Conservation (phyloP, 495 filamentous ascomycete genomes). For the Tuber brumale region DNA sequence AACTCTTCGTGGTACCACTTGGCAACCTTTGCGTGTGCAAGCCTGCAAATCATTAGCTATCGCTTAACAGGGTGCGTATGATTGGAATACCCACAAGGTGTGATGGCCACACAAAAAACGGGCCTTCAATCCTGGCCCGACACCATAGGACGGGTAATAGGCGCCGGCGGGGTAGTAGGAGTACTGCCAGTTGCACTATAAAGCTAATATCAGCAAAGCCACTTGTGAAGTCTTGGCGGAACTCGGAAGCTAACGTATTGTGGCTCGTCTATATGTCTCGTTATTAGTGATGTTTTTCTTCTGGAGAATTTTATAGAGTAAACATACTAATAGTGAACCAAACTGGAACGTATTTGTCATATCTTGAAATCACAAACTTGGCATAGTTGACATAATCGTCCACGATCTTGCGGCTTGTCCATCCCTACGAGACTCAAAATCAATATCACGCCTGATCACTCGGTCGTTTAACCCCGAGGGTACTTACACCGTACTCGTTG, state of each 20-base stretch:
- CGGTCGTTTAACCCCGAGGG: not conserved
- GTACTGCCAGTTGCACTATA: slow-evolving; percentile 44
- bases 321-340: slow-evolving; percentile 46
- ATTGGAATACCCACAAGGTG: slow-evolving; percentile 34
- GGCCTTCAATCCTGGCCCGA: slow-evolving; percentile 29
- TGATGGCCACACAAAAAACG: slow-evolving; percentile 45
- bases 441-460: slow-evolving; percentile 21
- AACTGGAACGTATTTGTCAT: slow-evolving; percentile 45
- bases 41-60: slow-evolving; percentile 11
- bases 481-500: slow-evolving; percentile 46
- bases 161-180: slow-evolving; percentile 41
- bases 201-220: slow-evolving; percentile 8
- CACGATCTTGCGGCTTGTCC: slow-evolving; percentile 44
- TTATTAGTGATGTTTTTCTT: slow-evolving; percentile 24
- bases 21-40: slow-evolving; percentile 45
- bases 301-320: slow-evolving; percentile 15
- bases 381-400: slow-evolving; percentile 47
- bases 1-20: slow-evolving; percentile 47
- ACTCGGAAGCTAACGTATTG: slow-evolving; percentile 36
- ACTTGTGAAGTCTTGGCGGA: not conserved
- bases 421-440: slow-evolving; percentile 34
- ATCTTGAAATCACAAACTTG: slow-evolving; percentile 45
- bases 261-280: slow-evolving; percentile 35
- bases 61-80: not conserved
- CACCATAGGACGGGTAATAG: slow-evolving; percentile 43